Evolutionary conservation across 1,139 yeast species (phyloP), one percentile per base, ranked within the genome.

Genomic region (Arxiozyma telluris): DNA sequence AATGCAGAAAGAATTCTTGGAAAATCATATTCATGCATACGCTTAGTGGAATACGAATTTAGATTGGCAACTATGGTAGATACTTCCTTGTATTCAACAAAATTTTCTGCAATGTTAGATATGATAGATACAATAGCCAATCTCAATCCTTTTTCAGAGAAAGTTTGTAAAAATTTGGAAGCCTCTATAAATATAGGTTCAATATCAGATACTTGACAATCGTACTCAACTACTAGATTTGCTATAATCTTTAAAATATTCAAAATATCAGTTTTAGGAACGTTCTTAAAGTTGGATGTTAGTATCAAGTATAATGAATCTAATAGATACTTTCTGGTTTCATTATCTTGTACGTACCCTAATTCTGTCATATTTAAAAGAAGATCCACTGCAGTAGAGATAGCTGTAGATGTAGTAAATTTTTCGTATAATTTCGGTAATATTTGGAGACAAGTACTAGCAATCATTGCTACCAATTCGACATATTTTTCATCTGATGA

Each of bases 11-110:
- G 72, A 55, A 96, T 77, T 55, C 78, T 78, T 56, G 83, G 93
- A 68, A 84, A 93, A 70, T 94, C 96, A 46, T 87, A 84, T 59
- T 86, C 89, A 48, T 81, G 84, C 57, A 89, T 72, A 56, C 89
- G 77, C 49, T 73, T 78, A 0, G 69, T 65, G 0, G 90, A 81
- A 63, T 75, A 87, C 0, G 96, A 76, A 66, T 91, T 91, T 58
- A 93, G 72, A 41, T 82, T 88, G 3, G 72, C 72, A 15, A 89
- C 66, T 22, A 90, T 67, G 0, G 67, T 63, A 1, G 85, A 79
- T 30, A 82, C 79, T 8, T 72, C 67, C 22, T 69, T 64, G 44
- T 79, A 71, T 9, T 76, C 77, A 1, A 64, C 64, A 55, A 81
- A 80, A 55, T 77, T 78, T 1, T 65, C 65, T 12, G 93, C 90